A percentile compares a stretch with the other conserved stretches of the same genome.
Conservation (phyloP, 2,329 filamentous ascomycete species). For the Penicillium sp. region DNA sequence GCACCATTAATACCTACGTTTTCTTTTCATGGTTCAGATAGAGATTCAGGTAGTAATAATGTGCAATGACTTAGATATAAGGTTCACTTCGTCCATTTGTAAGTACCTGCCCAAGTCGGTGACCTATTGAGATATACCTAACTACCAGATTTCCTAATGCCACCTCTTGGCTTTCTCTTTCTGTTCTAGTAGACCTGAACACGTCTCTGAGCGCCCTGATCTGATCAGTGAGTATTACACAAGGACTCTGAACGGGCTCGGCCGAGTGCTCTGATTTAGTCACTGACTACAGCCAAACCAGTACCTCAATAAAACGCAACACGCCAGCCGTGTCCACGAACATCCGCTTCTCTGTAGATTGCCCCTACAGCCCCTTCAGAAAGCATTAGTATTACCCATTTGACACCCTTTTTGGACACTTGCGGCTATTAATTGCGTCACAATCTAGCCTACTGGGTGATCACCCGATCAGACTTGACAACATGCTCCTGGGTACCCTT, state of each 20-base stretch:
- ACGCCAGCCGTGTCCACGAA: neutral
- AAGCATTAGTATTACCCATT: neutral
- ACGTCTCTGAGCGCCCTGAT: neutral
- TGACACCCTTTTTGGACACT: neutral
- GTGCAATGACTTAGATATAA: neutral
- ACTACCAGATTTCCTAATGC: too few relatives aligned
- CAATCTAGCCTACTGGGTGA: neutral
- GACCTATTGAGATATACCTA: neutral
- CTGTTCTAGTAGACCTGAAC: neutral
- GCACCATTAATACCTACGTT: conserved; percentile 37
- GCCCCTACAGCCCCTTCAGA: neutral
- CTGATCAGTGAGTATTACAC: neutral
- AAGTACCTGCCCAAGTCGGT: too few relatives aligned
- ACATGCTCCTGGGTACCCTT: neutral
- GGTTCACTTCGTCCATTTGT: too few relatives aligned
- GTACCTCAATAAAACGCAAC: neutral
- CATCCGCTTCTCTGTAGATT: neutral
- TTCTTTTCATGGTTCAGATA: neutral
- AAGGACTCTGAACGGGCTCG: neutral
- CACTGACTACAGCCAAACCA: neutral
- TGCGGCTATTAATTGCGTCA: neutral
- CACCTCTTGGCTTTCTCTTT: too few relatives aligned
- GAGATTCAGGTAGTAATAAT: neutral
- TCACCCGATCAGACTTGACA: neutral
- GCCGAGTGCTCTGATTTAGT: neutral